These are phyloP conservation scores for Nemania sp. DNA, from an alignment of 2,329 filamentous ascomycete genomes.

Conservation along the genomic window DNA sequence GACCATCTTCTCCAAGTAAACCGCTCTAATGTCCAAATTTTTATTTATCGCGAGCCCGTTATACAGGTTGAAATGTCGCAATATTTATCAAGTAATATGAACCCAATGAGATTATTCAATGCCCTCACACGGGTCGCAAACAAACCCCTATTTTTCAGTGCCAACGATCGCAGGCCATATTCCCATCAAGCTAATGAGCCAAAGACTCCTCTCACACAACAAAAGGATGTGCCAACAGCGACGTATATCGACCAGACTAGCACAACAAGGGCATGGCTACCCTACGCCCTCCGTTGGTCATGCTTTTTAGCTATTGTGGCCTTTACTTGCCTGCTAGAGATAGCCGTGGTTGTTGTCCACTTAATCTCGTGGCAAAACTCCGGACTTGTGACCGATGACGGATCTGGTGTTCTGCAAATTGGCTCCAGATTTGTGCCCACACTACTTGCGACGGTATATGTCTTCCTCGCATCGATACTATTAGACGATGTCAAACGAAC, in stretches of 20 bases:
- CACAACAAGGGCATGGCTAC: slow-evolving; percentile 31
- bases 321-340: slow-evolving; percentile 32
- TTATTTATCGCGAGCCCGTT: too few relatives aligned
- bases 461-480: slow-evolving; percentile 35
- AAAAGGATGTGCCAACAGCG: too few relatives aligned
- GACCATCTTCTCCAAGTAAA: too few relatives aligned
- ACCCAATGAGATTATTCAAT: too few relatives aligned
- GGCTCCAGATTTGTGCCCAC: slow-evolving; percentile 37
- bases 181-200: too few relatives aligned
- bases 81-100: too few relatives aligned
- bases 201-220: too few relatives aligned
- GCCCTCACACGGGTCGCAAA: too few relatives aligned
- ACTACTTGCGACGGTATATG: slow-evolving; percentile 33
- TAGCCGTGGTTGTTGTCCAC: slow-evolving; percentile 26
- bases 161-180: too few relatives aligned
- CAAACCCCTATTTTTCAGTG: too few relatives aligned
- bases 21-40: too few relatives aligned
- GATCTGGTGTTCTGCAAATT: slow-evolving; percentile 28
- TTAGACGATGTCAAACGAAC: slow-evolving; percentile 40
- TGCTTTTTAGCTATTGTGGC: slow-evolving; percentile 18
- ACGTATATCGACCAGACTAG: neutral
- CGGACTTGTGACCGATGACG: slow-evolving; percentile 31
- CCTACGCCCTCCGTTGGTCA: slow-evolving; percentile 36
- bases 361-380: slow-evolving; percentile 32
- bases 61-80: too few relatives aligned